These are phyloP conservation scores for Schizosaccharomyces japonicus DNA, from an alignment of 805 yeast species.

Conservation along the genomic window DNA sequence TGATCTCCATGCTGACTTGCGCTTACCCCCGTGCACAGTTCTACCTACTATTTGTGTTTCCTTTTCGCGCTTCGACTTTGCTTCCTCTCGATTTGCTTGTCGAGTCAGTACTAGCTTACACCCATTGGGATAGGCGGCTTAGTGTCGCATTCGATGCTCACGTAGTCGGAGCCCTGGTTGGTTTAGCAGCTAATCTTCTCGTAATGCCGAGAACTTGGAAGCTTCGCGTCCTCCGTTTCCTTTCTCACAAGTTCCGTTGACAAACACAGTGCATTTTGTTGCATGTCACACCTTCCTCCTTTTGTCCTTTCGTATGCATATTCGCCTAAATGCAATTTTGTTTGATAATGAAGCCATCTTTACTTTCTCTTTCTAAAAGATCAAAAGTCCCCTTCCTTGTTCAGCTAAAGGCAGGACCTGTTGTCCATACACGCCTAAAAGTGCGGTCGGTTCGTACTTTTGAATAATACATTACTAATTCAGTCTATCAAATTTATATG, in stretches of 20 bases:
- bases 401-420: not conserved
- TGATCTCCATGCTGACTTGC: not conserved
- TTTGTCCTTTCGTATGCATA: not conserved
- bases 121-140: not conserved
- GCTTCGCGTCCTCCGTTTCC: not conserved
- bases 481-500: too few species aligned
- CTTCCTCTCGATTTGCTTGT: not conserved
- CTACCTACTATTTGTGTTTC: not conserved
- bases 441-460: too few species aligned
- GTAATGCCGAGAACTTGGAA: not conserved
- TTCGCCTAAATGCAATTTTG: not conserved
- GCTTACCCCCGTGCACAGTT: not conserved
- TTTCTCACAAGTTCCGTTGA: not conserved
- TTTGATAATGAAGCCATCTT: not conserved
- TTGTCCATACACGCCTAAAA: too few species aligned
- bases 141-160: not conserved
- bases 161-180: not conserved
- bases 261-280: not conserved
- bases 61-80: not conserved
- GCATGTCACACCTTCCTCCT: not conserved
- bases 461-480: too few species aligned
- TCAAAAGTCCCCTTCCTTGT: not conserved
- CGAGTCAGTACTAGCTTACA: not conserved
- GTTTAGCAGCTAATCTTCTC: not conserved
- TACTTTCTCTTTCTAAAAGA: not conserved